phyloP scores from a whole-genome alignment of 2,329 filamentous ascomycete species.

The Hypocrella siamensis region DNA sequence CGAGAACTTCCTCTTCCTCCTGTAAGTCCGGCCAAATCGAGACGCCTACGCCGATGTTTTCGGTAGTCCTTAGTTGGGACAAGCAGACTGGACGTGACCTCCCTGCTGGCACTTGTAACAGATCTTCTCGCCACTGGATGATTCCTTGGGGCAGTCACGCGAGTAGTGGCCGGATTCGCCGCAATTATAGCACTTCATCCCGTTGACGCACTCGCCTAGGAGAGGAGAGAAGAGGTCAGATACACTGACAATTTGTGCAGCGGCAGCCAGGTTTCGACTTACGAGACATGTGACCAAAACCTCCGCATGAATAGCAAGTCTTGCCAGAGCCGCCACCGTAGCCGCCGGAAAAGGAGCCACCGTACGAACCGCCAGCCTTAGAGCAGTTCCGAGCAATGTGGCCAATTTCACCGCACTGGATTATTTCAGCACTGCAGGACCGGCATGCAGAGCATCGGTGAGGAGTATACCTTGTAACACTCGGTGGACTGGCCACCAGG shows the following conservation, averaged over 20 bases:
- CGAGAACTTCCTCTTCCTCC: constrained; percentile 5
- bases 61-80: constrained; percentile 49
- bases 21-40: no score
- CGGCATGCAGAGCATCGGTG: neutral
- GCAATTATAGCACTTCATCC: constrained; percentile 99
- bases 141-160: constrained; percentile 90
- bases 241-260: neutral
- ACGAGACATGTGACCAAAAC: constrained; percentile 92
- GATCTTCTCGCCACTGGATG: constrained; percentile 74
- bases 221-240: constrained; percentile 7
- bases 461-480: constrained; percentile 63
- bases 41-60: no score
- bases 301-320: constrained; percentile 97
- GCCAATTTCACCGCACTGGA: constrained; percentile 75
- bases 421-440: neutral
- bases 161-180: constrained; percentile 87
- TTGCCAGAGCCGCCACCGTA: constrained; percentile 42
- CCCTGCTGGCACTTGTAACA: constrained; percentile 89
- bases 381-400: constrained; percentile 91
- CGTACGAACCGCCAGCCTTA: constrained; percentile 37
- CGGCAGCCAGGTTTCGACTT: constrained; percentile 16
- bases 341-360: constrained; percentile 21
- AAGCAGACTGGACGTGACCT: constrained; percentile 86
- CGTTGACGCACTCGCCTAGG: constrained; percentile 80
- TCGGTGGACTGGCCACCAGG: constrained; percentile 41